A percentile compares a stretch with the other conserved stretches of the same genome.
Conservation (phyloP, 2,329 filamentous ascomycete genomes). For the Diaporthe caulivora region DNA sequence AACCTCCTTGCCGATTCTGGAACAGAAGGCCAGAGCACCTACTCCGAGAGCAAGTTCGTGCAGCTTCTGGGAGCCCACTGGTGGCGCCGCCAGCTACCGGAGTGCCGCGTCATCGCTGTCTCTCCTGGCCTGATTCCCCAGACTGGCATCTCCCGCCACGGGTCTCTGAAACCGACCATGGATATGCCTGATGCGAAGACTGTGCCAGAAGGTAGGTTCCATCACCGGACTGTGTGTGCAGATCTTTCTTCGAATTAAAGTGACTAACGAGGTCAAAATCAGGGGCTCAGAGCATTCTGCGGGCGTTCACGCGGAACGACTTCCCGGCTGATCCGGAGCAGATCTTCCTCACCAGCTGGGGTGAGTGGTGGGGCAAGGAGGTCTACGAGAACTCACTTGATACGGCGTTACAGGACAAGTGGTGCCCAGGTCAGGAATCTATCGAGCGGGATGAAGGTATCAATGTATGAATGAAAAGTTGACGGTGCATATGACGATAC, state of each 20-base stretch:
- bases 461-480: neutral
- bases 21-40: slow-evolving; percentile 47
- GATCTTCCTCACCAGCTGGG: slow-evolving; percentile 68
- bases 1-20: slow-evolving; percentile 56
- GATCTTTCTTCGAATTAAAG: too few species aligned
- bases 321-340: slow-evolving; percentile 63
- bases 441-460: slow-evolving; percentile 58
- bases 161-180: slow-evolving; percentile 45
- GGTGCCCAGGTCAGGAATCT: slow-evolving; percentile 60
- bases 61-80: slow-evolving; percentile 65
- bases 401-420: slow-evolving; percentile 63
- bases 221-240: neutral
- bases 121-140: slow-evolving; percentile 65
- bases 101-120: slow-evolving; percentile 62
- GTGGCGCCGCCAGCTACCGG: slow-evolving; percentile 66
- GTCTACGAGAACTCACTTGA: slow-evolving; percentile 57
- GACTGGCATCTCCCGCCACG: slow-evolving; percentile 56
- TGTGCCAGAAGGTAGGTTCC: slow-evolving; percentile 56
- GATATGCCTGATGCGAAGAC: slow-evolving; percentile 61
- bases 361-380: slow-evolving; percentile 66
- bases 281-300: slow-evolving; percentile 61
- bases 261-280: slow-evolving; percentile 36
- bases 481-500: too few species aligned
- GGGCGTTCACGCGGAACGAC: slow-evolving; percentile 58
- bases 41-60: slow-evolving; percentile 62